These are phyloP conservation scores for Durusdinium trenchii DNA, from an alignment of 73 alveolate genomes.

Conservation along the genomic window DNA sequence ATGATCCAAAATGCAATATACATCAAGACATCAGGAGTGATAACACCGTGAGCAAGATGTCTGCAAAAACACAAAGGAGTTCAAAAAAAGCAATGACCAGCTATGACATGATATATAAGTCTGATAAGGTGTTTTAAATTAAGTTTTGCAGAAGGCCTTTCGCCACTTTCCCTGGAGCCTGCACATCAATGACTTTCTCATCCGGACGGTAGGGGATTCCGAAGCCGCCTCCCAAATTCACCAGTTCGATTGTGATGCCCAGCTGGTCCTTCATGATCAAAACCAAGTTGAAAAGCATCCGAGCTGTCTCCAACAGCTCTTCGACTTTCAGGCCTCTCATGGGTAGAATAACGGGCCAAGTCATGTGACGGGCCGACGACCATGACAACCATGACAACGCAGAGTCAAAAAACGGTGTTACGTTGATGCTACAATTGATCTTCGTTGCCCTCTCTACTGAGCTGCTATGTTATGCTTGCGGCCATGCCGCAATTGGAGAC, in stretches of 20 bases:
- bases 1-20: too few species aligned
- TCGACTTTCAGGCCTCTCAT: conserved; percentile 22
- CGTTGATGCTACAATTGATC: too few species aligned
- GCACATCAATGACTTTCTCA: conserved; percentile 59
- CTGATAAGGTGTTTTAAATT: too few species aligned
- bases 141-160: too few species aligned
- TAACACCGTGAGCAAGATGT: too few species aligned
- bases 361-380: background rate
- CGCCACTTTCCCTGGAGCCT: conserved; percentile 56
- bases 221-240: conserved; percentile 96
- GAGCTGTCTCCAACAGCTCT: conserved; percentile 92
- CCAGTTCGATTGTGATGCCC: conserved; percentile 95
- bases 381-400: background rate
- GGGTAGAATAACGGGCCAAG: background rate
- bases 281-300: conserved; percentile 85
- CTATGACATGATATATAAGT: too few species aligned
- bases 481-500: conserved; percentile 95
- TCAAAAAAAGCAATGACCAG: too few species aligned
- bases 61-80: too few species aligned
- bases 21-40: too few species aligned
- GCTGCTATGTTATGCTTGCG: too few species aligned
- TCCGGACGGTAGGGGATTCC: conserved; percentile 96
- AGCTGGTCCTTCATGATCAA: conserved; percentile 45
- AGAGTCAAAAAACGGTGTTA: background rate
- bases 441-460: too few species aligned